phyloP scores from a whole-genome alignment of 352 stramenopile genomes.

The Peronosclerospora sorghi region DNA sequence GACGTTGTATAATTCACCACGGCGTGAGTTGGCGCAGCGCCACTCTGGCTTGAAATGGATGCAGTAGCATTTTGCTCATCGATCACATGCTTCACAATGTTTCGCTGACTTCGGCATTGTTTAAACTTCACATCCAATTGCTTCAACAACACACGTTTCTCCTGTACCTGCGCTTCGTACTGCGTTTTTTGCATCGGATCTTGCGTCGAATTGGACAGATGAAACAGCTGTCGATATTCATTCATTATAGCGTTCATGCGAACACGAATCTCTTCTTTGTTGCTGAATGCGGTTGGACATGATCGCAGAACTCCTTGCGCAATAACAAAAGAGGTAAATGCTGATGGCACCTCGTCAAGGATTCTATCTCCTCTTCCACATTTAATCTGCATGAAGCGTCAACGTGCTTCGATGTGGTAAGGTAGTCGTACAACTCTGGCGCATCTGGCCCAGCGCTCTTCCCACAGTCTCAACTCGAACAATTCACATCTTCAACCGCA shows the following conservation, averaged over 20 bases:
- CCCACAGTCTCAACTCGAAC: too few species aligned
- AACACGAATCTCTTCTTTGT: constrained; percentile 59
- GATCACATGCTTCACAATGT: constrained; percentile 79
- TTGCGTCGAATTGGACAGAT: constrained; percentile 63
- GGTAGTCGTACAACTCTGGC: too few species aligned
- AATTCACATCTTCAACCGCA: too few species aligned
- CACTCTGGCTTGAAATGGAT: constrained; percentile 8
- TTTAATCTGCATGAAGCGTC: too few species aligned
- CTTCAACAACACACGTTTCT: constrained; percentile 59
- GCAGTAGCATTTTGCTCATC: constrained; percentile 23
- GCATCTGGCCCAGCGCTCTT: too few species aligned
- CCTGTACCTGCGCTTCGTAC: constrained; percentile 59
- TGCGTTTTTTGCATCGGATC: constrained; percentile 45
- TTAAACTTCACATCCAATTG: constrained; percentile 74
- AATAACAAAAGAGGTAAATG: too few species aligned
- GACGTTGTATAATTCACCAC: constrained; percentile 4
- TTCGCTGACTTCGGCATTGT: constrained; percentile 62
- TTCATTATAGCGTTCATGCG: constrained; percentile 79
- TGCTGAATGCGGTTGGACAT: too few species aligned
- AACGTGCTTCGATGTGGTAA: too few species aligned
- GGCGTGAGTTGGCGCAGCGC: background rate
- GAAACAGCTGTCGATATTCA: constrained; percentile 66
- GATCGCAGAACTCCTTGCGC: too few species aligned
- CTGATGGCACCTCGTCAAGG: too few species aligned
- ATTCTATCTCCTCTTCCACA: too few species aligned